Base-by-base conservation (phyloP, 306 rosid genomes). In the Prunus fruticosa region DNA sequence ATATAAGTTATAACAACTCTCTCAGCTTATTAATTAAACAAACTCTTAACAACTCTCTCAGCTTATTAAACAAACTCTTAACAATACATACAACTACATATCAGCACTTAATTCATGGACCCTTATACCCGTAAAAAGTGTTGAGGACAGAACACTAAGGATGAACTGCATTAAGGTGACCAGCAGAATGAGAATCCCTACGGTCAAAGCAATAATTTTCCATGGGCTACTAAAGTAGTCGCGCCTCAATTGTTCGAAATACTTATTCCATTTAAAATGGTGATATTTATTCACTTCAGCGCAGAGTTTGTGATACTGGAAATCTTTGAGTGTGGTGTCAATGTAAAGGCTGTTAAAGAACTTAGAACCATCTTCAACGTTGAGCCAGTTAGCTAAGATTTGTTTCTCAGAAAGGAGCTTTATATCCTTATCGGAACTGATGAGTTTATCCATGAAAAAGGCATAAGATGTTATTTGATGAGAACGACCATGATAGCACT, bases 371-470 rank as follows among this genome's bases (percentile, higher is more conserved):
- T 80, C 76, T 1, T 69, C 62, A 12, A 69, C 1, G 46, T 11
- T 68, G 51, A 80, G 25, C 80, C 72, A 68, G 1, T 52, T 74
- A 0, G 0, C 34, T 1, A 75, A 2, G 11, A 64, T 71, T 0
- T 6, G 0, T 0, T 6, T 10, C 16, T 69, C 5, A 15, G 28
- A 32, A 2, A 80, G 67, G 1, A 74, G 11, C 3, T 74, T 10
- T 22, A 67, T 10, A 11, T 80, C 83, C 9, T 23, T 54, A 1
- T 10, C 16, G 0, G 66, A 20, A 54, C 38, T 8, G 11, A 80
- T 74, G 20, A 75, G 80, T 5, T 69, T 74, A 45, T 80, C 83
- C 30, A 75, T 18, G 9, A 80, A n/a, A 3, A 75, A 1, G 11
- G 72, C 72, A 1, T 74, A 80, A 11, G 76, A 69, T 27, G 83